Conservation (phyloP, 169 alveolate species). For the Plasmodium berghei region DNA sequence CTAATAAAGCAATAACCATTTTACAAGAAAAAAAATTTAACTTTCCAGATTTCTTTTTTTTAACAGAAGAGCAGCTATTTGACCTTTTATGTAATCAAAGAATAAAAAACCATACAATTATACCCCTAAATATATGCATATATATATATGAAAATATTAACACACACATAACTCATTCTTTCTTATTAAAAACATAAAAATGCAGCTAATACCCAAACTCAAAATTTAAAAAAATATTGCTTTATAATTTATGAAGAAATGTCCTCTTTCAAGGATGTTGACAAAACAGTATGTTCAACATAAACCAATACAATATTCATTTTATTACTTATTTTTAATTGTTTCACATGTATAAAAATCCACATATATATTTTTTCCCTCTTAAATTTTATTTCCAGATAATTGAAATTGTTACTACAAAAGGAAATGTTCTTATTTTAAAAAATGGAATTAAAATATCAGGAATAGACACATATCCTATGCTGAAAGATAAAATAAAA, state of each 20-base stretch:
- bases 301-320: not conserved
- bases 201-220: constrained; percentile 44
- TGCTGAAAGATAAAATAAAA: constrained; percentile 66
- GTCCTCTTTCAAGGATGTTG: constrained; percentile 54
- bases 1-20: constrained; percentile 37
- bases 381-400: constrained; percentile 19
- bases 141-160: not conserved
- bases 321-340: not conserved
- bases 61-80: constrained; percentile 54
- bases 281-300: constrained; percentile 42
- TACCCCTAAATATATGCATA: not conserved
- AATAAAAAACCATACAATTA: not conserved
- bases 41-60: constrained; percentile 69
- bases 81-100: constrained; percentile 31
- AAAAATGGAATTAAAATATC: constrained; percentile 65
- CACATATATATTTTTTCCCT: not conserved
- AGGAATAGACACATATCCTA: constrained; percentile 68
- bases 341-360: not conserved
- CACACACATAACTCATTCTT: no score
- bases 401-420: constrained; percentile 62
- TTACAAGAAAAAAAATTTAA: constrained; percentile 66
- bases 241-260: constrained; percentile 69
- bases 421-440: constrained; percentile 32
- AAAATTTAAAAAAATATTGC: constrained; percentile 66
- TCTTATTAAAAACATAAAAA: not conserved